phyloP scores from a whole-genome alignment of 1,139 yeast genomes.

The Candida smagusa region DNA sequence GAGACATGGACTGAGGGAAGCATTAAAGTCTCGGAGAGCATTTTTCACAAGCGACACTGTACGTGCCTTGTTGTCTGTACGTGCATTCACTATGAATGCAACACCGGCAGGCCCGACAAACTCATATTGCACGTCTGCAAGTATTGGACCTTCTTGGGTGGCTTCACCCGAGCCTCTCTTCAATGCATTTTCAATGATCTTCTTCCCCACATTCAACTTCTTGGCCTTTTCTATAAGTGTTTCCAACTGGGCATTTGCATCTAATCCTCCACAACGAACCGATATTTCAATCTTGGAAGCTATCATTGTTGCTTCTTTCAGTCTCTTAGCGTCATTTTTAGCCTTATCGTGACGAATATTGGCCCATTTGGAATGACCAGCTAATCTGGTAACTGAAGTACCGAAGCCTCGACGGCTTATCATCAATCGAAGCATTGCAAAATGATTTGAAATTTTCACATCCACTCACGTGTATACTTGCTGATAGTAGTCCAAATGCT shows the following conservation, averaged over 20 bases:
- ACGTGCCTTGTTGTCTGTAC: slow-evolving; percentile 84
- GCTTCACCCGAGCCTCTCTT: slow-evolving; percentile 73
- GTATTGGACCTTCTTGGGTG: slow-evolving; percentile 31
- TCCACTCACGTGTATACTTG: no score
- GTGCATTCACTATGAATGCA: slow-evolving; percentile 77
- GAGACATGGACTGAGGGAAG: slow-evolving; percentile 71
- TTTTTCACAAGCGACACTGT: slow-evolving; percentile 75
- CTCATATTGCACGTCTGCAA: slow-evolving; percentile 62
- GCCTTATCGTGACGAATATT: slow-evolving; percentile 93
- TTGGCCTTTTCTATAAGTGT: slow-evolving; percentile 78
- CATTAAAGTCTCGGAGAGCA: slow-evolving; percentile 68
- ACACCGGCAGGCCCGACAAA: slow-evolving; percentile 93
- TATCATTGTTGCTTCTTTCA: slow-evolving; percentile 66
- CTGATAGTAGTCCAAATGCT: no score
- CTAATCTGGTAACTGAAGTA: slow-evolving; percentile 12
- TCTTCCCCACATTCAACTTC: slow-evolving; percentile 75
- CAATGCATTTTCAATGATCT: slow-evolving; percentile 80
- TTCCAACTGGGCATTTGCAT: slow-evolving; percentile 69
- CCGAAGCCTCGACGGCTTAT: no score
- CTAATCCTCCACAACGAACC: slow-evolving; percentile 52
- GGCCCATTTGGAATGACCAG: slow-evolving; percentile 95
- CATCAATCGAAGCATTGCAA: no score
- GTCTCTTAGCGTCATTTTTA: slow-evolving; percentile 79
- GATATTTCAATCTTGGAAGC: slow-evolving; percentile 74
- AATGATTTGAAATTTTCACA: no score